phyloP scores from a whole-genome alignment of 2,329 filamentous ascomycete genomes.

The Xylariaceae sp. region DNA sequence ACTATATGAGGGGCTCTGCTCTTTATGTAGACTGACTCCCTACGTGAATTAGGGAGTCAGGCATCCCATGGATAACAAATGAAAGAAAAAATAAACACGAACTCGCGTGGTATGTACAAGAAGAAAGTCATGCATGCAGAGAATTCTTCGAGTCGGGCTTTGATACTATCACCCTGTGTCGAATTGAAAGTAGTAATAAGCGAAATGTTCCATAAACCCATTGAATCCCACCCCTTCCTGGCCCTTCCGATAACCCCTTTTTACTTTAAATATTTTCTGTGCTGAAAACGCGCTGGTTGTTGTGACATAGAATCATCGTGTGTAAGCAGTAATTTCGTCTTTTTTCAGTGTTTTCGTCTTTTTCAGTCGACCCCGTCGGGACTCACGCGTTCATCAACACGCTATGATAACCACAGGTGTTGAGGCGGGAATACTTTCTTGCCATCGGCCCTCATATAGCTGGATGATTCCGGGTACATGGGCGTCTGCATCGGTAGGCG shows the following conservation, averaged over 20 bases:
- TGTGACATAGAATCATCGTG: too few species aligned
- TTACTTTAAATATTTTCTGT: background rate
- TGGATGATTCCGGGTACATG: slow-evolving; percentile 5
- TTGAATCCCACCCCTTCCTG: too few species aligned
- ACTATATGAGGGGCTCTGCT: background rate
- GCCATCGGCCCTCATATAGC: slow-evolving; percentile 26
- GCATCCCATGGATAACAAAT: background rate
- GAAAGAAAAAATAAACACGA: slow-evolving; percentile 1
- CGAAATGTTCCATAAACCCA: too few species aligned
- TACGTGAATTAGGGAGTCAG: too few species aligned
- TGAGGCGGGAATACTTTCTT: slow-evolving; percentile 13
- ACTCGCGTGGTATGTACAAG: slow-evolving; percentile 11
- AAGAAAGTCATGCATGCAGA: background rate
- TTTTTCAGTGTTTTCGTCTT: too few species aligned
- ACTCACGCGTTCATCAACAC: background rate
- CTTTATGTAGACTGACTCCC: background rate
- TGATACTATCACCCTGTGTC: too few species aligned
- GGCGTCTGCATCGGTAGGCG: slow-evolving; percentile 19
- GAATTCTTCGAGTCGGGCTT: too few species aligned
- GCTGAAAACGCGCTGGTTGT: too few species aligned
- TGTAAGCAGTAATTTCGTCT: too few species aligned
- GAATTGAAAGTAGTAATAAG: too few species aligned
- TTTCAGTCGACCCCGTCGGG: background rate
- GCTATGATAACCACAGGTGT: slow-evolving; percentile 17
- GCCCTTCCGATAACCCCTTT: background rate